Percentiles rank a stretch among this genome's conserved stretches.
phyloP scores from a whole-genome alignment of 2,329 filamentous ascomycete species.

The Penicillium sp. region DNA sequence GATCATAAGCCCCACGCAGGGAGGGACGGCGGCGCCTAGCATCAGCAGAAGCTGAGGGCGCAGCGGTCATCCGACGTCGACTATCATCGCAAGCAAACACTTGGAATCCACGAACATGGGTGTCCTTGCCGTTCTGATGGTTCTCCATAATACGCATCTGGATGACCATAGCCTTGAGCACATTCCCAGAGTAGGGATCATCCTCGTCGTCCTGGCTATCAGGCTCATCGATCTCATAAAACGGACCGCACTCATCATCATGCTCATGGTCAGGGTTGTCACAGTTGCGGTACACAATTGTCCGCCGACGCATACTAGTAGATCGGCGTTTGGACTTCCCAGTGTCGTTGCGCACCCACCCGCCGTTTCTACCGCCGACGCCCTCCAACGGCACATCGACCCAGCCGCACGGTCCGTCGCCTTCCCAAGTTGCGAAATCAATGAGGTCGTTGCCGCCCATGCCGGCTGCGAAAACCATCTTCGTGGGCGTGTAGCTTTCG shows the following conservation, averaged over 20 bases:
- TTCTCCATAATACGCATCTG: slow-evolving; percentile 93
- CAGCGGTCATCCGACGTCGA: slow-evolving; percentile 28
- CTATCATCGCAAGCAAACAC: slow-evolving; percentile 62
- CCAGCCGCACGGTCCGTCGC: slow-evolving; percentile 82
- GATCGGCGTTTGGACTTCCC: slow-evolving; percentile 15
- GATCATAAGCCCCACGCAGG: slow-evolving; percentile 23
- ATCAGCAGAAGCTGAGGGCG: slow-evolving; percentile 34
- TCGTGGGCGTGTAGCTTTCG: slow-evolving; percentile 94
- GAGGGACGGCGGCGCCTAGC: slow-evolving; percentile 28
- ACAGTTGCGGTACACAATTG: slow-evolving; percentile 14
- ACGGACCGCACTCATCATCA: slow-evolving; percentile 16
- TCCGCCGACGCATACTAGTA: slow-evolving; percentile 6
- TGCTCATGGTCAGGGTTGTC: slow-evolving; percentile 10
- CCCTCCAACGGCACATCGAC: slow-evolving; percentile 73
- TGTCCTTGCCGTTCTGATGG: slow-evolving; percentile 98
- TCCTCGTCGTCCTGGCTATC: slow-evolving; percentile 28
- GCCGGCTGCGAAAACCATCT: slow-evolving; percentile 83
- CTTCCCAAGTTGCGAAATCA: slow-evolving; percentile 76
- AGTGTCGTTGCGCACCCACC: slow-evolving; percentile 25
- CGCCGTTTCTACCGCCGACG: slow-evolving; percentile 50
- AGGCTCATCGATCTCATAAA: slow-evolving; percentile 27
- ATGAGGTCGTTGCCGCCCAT: slow-evolving; percentile 89
- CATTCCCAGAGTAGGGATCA: slow-evolving; percentile 59
- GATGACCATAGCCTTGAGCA: slow-evolving; percentile 82
- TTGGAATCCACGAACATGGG: slow-evolving; percentile 90